A percentile compares a stretch with the other conserved stretches of the same genome.
Conservation (phyloP, 768 basidiomycete species). For the Agrocybe chaxingu region DNA sequence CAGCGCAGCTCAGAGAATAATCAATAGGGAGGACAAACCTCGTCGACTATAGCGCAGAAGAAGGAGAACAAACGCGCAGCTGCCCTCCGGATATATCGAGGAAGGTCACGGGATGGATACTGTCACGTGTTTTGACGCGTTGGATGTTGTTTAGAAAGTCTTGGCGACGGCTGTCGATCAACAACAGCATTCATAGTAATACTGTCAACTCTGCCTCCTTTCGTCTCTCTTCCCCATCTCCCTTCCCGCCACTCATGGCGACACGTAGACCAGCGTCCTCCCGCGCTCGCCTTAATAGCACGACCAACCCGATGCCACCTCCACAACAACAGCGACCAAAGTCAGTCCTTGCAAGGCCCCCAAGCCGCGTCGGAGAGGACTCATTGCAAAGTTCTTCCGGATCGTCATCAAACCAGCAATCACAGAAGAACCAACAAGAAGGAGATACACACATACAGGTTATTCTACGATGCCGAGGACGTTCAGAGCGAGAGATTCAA, state of each 20-base stretch:
- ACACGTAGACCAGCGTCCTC: constrained; percentile 55
- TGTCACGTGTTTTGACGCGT: no score
- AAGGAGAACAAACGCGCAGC: no score
- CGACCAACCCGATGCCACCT: constrained; percentile 20
- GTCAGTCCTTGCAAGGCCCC: constrained; percentile 44
- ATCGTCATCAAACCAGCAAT: constrained; percentile 1
- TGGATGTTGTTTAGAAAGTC: no score
- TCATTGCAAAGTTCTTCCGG: constrained; percentile 6
- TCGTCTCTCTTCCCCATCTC: constrained; percentile 6
- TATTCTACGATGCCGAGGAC: constrained; percentile 83
- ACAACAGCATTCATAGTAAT: constrained; percentile 15
- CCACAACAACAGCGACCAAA: constrained; percentile 44
- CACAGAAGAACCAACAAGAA: constrained; percentile 33
- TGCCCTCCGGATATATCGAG: no score
- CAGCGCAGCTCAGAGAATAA: neutral
- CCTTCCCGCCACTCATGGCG: constrained; percentile 43
- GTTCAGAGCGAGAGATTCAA: constrained; percentile 81
- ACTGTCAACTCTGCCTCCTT: neutral
- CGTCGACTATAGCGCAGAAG: no score
- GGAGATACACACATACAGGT: constrained; percentile 89
- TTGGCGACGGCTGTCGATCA: neutral
- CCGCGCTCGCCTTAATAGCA: constrained; percentile 38
- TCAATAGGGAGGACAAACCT: no score
- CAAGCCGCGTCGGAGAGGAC: constrained; percentile 14
- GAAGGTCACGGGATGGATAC: no score